Base-by-base conservation (phyloP, 2,329 filamentous ascomycete genomes). In the Scorias spongiosa region DNA sequence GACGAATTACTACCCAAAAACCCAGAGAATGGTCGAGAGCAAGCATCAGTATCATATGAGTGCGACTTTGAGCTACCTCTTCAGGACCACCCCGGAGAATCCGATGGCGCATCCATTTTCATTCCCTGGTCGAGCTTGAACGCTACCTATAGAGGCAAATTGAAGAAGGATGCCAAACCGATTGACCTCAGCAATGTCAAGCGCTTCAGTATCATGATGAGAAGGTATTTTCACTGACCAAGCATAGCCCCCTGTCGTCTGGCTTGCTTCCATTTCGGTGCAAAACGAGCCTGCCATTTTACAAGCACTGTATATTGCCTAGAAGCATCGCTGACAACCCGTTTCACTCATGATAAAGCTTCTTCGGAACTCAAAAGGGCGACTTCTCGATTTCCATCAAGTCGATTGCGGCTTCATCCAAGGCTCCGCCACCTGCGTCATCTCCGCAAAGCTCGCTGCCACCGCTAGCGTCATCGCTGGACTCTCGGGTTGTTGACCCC, bases 141-240 rank as follows among this genome's bases (percentile, higher is more conserved):
- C 56, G 66, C 84, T 1, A 89, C 80, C 1, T 91, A 86, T 61
- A 69, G 84, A 2, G 85, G 85, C 0, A 75, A 71, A 53, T 69
- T 78, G 48, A 71, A 75, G 57, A 63, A 71, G 14, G 77, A 81
- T 61, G 74, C 74, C 0, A 60, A 68, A 45, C 68, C 72, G 5
- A 58, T 91, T 51, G 67, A 86, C 52, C 54, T 73, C 49, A 67
- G 66, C 40, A 66, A 67, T 38, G 67, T 91, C 34, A 81, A 75
- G 62, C 69, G 81, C 40, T 66, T 89, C 28, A 80, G 78, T 42
- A 68, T 91, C 46, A 88, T 91, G 84, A 82, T 83, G 70, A 67
- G 85, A 58, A 91, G 84, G 84, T 85, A 61, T 46, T 57, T 3
- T 8, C n/a, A 5, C 39, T 9, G 4, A 36, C 32, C 20, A 26